Evolutionary conservation across 768 basidiomycete species (phyloP).

Genomic region (Gelatoporia subvermispora): DNA sequence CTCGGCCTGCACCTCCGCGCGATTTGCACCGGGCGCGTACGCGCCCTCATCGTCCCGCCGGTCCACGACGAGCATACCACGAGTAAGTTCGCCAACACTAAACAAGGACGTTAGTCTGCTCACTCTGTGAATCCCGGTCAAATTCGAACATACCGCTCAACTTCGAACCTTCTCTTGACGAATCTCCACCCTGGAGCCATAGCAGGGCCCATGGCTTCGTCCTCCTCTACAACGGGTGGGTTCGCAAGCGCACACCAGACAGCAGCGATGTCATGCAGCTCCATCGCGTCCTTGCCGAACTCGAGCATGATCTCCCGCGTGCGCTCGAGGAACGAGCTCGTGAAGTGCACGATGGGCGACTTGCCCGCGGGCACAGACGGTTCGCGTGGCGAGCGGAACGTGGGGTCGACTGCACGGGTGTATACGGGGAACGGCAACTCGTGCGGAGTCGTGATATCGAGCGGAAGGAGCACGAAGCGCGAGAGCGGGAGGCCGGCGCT

Average conservation of each 20-base stretch:
- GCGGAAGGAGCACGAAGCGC: slow-evolving; percentile 63
- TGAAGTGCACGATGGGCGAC: slow-evolving; percentile 66
- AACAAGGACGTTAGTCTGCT: neutral
- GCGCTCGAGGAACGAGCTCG: slow-evolving; percentile 72
- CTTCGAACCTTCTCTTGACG: slow-evolving; percentile 20
- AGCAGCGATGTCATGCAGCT: slow-evolving; percentile 86
- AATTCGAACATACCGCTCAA: slow-evolving; percentile 39
- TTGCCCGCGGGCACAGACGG: slow-evolving; percentile 49
- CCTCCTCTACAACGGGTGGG: slow-evolving; percentile 41
- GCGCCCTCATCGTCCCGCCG: slow-evolving; percentile 61
- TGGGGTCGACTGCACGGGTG: slow-evolving; percentile 51
- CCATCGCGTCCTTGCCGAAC: slow-evolving; percentile 82
- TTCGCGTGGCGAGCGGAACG: slow-evolving; percentile 42
- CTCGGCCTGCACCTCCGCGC: slow-evolving; percentile 55
- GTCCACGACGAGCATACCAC: slow-evolving; percentile 87
- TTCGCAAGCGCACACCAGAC: slow-evolving; percentile 83
- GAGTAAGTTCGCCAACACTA: slow-evolving; percentile 73
- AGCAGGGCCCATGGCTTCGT: slow-evolving; percentile 10
- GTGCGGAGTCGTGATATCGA: slow-evolving; percentile 82
- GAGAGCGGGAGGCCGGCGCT: slow-evolving; percentile 52
- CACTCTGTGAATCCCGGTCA: neutral
- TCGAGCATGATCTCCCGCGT: slow-evolving; percentile 72
- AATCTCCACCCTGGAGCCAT: slow-evolving; percentile 54
- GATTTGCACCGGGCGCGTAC: slow-evolving; percentile 61
- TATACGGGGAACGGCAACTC: slow-evolving; percentile 71